These are phyloP conservation scores for Asterionellopsis glacialis DNA, from an alignment of 108 stramenopile genomes.

Conservation along the genomic window DNA sequence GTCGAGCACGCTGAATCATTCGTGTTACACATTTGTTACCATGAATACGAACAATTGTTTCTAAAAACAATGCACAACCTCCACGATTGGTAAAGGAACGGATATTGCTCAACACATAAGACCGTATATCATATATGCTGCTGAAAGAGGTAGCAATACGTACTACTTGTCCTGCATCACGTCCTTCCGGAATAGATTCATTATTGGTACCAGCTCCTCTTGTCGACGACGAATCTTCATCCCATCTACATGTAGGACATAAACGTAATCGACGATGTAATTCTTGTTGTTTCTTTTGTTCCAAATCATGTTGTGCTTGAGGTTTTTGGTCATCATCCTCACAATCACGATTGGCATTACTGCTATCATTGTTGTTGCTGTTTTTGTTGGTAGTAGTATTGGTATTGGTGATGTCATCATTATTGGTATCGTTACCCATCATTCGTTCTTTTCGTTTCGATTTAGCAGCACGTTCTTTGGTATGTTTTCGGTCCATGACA, in stretches of 20 bases:
- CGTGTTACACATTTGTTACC: slow-evolving; percentile 31
- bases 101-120: slow-evolving; percentile 58
- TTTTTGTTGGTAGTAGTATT: neutral
- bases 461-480: slow-evolving; percentile 10
- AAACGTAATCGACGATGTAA: slow-evolving; percentile 28
- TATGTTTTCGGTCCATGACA: slow-evolving; percentile 19
- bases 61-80: slow-evolving; percentile 79
- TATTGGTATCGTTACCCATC: slow-evolving; percentile 4
- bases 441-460: slow-evolving; percentile 5
- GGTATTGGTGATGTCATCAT: neutral
- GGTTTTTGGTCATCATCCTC: neutral
- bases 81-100: slow-evolving; percentile 53
- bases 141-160: slow-evolving; percentile 51
- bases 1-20: slow-evolving; percentile 10
- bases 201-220: too few species aligned
- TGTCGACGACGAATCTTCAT: slow-evolving; percentile 22
- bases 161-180: slow-evolving; percentile 27
- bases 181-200: slow-evolving; percentile 21
- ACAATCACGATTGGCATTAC: neutral
- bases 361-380: neutral
- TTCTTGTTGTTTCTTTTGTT: slow-evolving; percentile 13
- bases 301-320: neutral
- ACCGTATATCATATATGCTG: slow-evolving; percentile 51
- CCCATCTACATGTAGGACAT: slow-evolving; percentile 71
- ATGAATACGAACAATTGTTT: slow-evolving; percentile 68